phyloP scores from a whole-genome alignment of 768 basidiomycete genomes.

The Tubosaeta sp. region DNA sequence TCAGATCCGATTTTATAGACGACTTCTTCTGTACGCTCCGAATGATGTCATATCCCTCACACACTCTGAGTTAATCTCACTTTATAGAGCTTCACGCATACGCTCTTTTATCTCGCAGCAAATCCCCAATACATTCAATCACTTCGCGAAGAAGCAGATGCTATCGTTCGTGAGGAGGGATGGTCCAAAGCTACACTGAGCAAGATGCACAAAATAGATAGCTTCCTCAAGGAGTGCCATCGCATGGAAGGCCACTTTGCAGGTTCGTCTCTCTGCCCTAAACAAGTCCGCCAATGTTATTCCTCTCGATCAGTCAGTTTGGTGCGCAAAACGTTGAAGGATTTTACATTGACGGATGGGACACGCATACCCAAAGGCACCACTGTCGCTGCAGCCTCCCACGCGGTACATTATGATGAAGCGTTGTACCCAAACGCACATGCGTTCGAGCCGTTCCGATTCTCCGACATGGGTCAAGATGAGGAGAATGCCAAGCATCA shows the following conservation, averaged over 20 bases:
- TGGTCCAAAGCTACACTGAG: constrained; percentile 25
- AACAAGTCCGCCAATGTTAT: neutral
- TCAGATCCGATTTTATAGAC: neutral
- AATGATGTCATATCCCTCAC: neutral
- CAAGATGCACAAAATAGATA: constrained; percentile 2
- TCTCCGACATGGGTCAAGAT: neutral
- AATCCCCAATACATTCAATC: constrained; percentile 30
- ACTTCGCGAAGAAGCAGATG: constrained; percentile 37
- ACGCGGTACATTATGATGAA: neutral
- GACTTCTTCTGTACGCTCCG: neutral
- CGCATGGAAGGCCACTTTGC: neutral
- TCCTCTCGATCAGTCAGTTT: neutral
- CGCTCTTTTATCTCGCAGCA: constrained; percentile 34
- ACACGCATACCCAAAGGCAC: neutral
- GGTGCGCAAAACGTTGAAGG: neutral
- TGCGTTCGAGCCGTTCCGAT: neutral
- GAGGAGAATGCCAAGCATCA: constrained; percentile 24
- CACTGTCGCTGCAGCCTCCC: neutral
- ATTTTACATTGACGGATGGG: neutral
- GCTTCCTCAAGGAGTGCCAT: neutral
- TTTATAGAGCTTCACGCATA: constrained; percentile 23
- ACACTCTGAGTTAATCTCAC: neutral
- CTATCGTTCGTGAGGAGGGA: constrained; percentile 21
- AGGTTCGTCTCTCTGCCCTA: neutral
- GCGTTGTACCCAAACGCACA: neutral